These are phyloP conservation scores for Aspergillus eucalypticola DNA, from an alignment of 2,329 filamentous ascomycete genomes.

Conservation along the genomic window DNA sequence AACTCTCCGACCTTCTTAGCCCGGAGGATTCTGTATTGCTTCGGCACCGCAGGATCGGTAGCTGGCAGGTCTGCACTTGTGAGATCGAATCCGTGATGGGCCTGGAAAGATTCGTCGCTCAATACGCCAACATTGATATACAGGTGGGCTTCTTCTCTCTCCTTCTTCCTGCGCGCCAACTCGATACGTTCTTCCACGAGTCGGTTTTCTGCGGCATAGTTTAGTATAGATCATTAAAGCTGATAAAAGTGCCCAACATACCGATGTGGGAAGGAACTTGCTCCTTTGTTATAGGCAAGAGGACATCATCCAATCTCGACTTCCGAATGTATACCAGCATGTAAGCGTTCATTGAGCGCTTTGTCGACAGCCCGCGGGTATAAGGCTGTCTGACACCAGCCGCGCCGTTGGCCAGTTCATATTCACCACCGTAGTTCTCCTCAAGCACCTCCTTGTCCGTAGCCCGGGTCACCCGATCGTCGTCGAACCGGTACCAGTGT, in stretches of 20 bases:
- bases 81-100: conserved; percentile 83
- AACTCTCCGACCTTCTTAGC: conserved; percentile 77
- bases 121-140: conserved; percentile 85
- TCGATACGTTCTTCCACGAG: conserved; percentile 80
- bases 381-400: conserved; percentile 63
- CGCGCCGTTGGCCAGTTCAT: conserved; percentile 60
- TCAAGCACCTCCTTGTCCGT: conserved; percentile 89
- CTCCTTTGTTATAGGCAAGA: conserved; percentile 72
- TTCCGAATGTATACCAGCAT: conserved; percentile 98
- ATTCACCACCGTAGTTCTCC: conserved; percentile 95
- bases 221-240: not conserved
- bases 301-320: conserved; percentile 76
- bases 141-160: conserved; percentile 90
- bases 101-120: conserved; percentile 75
- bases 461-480: conserved; percentile 93
- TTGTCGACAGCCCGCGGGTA: conserved; percentile 63
- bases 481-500: conserved; percentile 95
- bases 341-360: conserved; percentile 83
- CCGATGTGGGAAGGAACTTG: conserved; percentile 81
- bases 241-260: conserved; percentile 43
- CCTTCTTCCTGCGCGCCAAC: conserved; percentile 75
- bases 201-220: conserved; percentile 57
- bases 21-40: conserved; percentile 70
- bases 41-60: conserved; percentile 69
- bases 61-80: conserved; percentile 64